Base-by-base conservation (phyloP, 2,329 filamentous ascomycete species). In the Aphanocladium album region DNA sequence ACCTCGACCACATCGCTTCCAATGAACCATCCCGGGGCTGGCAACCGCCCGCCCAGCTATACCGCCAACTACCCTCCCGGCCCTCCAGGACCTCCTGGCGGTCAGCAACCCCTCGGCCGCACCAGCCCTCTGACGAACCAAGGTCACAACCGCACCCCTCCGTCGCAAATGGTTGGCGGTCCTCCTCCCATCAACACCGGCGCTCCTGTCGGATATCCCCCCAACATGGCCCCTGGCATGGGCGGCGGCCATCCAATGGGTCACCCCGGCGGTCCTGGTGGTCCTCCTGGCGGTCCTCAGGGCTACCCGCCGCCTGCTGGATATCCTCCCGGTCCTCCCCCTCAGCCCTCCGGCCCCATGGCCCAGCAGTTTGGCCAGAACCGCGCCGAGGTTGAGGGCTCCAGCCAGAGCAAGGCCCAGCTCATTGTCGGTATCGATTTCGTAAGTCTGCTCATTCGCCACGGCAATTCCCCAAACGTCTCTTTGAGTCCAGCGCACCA, bases 351-450 rank as follows among this genome's bases (percentile, higher is more conserved):
- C 23, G 71, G 69, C 37, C 74, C 76, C 46, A 71, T 75, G 57
- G 76, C 74, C 39, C 77, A 76, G 64, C 76, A 78, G 64, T 69
- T 74, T 73, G 73, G 76, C 67, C 77, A 77, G 68, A 78, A 79
- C 17, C 82, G 83, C 49, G 82, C 82, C 61, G 93, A 98, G 76
- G 90, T 96, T 39, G 91, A 96, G 69, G 93, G 90, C 62, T 90
- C 88, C 68, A 91, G 89, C 70, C 87, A 91, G 73, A 96, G 89
- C 79, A 97, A 97, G 81, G 90, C 95, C 57, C 95, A 98, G 80
- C 82, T 99, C 70, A 99, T 99, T 74, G 95, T 99, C 60, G 95
- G 95, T 67, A 98, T 99, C 73, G 95, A 99, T 77, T 99, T 99
- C 82, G 95, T 96, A 80, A 79, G 88, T 70, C 35, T 57, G 9